Percentiles rank a stretch among this genome's conserved stretches.
phyloP scores from a whole-genome alignment of 2,329 filamentous ascomycete species.

The Eutypella sp. region DNA sequence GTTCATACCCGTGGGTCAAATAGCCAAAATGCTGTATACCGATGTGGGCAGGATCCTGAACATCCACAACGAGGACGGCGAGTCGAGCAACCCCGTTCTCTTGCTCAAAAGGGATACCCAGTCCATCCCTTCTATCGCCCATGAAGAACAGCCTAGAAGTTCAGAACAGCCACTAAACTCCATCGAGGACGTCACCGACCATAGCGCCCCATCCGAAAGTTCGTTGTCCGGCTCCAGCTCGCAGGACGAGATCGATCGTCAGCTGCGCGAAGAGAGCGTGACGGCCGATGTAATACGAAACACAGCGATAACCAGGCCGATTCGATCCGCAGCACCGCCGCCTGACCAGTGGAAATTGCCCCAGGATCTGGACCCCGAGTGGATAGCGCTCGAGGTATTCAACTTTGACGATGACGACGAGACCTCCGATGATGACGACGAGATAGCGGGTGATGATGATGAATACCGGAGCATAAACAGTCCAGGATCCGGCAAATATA shows the following conservation, averaged over 20 bases:
- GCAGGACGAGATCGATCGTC: conserved; percentile 42
- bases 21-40: conserved; percentile 90
- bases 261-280: conserved; percentile 36
- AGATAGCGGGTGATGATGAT: conserved; percentile 7
- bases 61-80: conserved; percentile 55
- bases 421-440: conserved; percentile 16
- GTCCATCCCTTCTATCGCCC: conserved; percentile 41
- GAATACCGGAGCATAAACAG: neutral
- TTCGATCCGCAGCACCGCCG: neutral
- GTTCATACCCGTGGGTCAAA: conserved; percentile 48
- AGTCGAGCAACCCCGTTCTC: conserved; percentile 68
- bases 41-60: conserved; percentile 87
- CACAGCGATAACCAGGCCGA: neutral
- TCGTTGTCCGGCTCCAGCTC: conserved; percentile 26
- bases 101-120: conserved; percentile 67
- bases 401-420: conserved; percentile 51
- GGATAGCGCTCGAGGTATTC: conserved; percentile 87
- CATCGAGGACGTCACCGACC: conserved; percentile 8
- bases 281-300: conserved; percentile 5
- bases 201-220: conserved; percentile 13
- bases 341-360: conserved; percentile 55
- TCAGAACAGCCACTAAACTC: conserved; percentile 44
- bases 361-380: conserved; percentile 75
- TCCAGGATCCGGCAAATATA: conserved; percentile 1
- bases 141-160: conserved; percentile 8